Base-by-base conservation (phyloP, 2,329 filamentous ascomycete species). In the Pseudogymnoascus sp. region DNA sequence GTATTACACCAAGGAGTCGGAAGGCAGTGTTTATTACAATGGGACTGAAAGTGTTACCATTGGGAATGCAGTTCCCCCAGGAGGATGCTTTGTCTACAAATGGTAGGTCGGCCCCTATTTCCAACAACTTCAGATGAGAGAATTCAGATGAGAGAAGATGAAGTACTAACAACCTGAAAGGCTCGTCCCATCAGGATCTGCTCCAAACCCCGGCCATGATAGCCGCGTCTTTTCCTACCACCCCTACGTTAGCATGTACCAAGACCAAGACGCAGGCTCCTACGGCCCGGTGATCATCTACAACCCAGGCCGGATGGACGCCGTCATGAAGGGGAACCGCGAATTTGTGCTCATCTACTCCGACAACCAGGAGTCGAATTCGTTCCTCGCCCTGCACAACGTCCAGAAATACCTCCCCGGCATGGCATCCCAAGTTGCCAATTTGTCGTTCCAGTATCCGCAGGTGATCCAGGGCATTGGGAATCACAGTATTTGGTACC, bases 231-330 rank as follows among this genome's bases (percentile, higher is more conserved):
- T 66, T 37, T 65, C 63, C 16, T 72, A 72, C 61, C 70, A 72
- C 63, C 69, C 66, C 26, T 72, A 69, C 60, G 68, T 73, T 26
- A 68, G 67, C 26, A 66, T 73, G 63, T n/a, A 38, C 6, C 35
- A 38, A 38, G 14, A 38, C 35, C 14, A n/a, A n/a, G 62, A 68
- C 7, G 67, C 70, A 2, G 71, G 71, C 19, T 65, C 72, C 0
- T 66, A 68, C 33, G 70, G 71, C 2, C 67, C 70, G 1, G 59
- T 64, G n/a, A 69, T 72, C 40, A 64, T 71, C 40, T 73, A 73
- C 60, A 64, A 65, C 12, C 62, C 56, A 1, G 69, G 70, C 16
- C 40, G 65, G 62, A 72, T 73, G 70, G 64, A 68, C 19, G 31
- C 60, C 16, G 71, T 68, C 0, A 70, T 72, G 68, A 63, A 65